Conservation (phyloP, 108 stramenopile species). For the Parietichytrium sp. region DNA sequence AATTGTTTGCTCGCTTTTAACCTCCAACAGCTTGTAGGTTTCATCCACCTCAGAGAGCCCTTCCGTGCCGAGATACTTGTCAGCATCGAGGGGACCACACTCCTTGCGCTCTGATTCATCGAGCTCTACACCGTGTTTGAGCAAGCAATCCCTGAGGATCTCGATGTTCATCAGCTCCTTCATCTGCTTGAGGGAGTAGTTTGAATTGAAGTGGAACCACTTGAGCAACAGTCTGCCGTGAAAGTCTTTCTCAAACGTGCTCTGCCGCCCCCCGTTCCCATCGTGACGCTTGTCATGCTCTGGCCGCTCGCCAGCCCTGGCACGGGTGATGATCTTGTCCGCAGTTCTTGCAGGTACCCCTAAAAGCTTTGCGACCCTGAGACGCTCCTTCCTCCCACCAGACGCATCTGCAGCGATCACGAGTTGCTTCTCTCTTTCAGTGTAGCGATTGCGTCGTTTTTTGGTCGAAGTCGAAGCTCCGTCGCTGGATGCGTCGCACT, state of each 20-base stretch:
- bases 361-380: conserved; percentile 1
- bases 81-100: not conserved
- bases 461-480: too few relatives aligned
- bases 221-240: too few relatives aligned
- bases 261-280: not conserved
- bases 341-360: conserved; percentile 21
- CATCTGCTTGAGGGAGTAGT: not conserved
- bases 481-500: too few relatives aligned
- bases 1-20: not conserved
- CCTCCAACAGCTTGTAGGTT: not conserved
- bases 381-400: not conserved
- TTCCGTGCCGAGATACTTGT: conserved; percentile 26
- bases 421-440: not conserved
- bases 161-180: conserved; percentile 19
- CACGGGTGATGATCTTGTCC: not conserved
- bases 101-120: not conserved
- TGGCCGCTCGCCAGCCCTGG: not conserved
- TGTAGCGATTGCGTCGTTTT: too few relatives aligned
- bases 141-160: not conserved
- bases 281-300: not conserved
- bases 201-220: not conserved
- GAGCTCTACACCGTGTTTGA: not conserved
- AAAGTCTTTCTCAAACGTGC: not conserved
- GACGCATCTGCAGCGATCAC: not conserved
- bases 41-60: not conserved